These are phyloP conservation scores for Mycena rosella DNA, from an alignment of 768 basidiomycete species.

Conservation along the genomic window DNA sequence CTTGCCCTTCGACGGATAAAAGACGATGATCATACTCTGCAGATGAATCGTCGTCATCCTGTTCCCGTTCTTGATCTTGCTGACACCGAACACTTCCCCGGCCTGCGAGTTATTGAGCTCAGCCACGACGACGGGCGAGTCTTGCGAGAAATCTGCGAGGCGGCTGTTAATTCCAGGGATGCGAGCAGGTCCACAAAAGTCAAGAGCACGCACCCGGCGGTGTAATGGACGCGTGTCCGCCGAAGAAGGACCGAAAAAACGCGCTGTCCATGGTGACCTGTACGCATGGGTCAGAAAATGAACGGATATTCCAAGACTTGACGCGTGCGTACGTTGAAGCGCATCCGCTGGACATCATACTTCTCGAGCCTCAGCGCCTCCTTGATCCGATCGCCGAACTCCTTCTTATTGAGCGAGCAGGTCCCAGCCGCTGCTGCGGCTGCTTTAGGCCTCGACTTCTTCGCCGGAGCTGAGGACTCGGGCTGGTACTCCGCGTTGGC, in stretches of 20 bases:
- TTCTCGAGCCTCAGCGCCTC: slow-evolving; percentile 32
- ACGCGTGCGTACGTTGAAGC: slow-evolving; percentile 28
- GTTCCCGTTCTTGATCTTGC: slow-evolving; percentile 32
- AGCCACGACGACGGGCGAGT: too few species aligned
- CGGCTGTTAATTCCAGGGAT: too few species aligned
- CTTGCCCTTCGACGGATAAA: slow-evolving; percentile 25
- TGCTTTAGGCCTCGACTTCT: slow-evolving; percentile 24
- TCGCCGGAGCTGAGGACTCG: slow-evolving; percentile 8
- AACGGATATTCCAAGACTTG: neutral
- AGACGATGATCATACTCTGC: slow-evolving; percentile 29
- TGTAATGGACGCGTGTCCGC: slow-evolving; percentile 31
- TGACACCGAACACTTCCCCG: slow-evolving; percentile 32
- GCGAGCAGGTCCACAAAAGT: too few species aligned
- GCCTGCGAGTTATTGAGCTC: slow-evolving; percentile 29
- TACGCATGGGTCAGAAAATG: neutral
- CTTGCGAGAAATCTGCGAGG: too few species aligned
- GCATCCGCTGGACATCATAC: slow-evolving; percentile 35
- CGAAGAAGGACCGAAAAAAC: slow-evolving; percentile 34
- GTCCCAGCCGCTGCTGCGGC: neutral
- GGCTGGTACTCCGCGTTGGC: slow-evolving; percentile 18
- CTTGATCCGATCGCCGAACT: slow-evolving; percentile 33
- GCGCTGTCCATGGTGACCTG: slow-evolving; percentile 34
- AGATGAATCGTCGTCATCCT: slow-evolving; percentile 25
- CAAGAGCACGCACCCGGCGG: slow-evolving; percentile 15
- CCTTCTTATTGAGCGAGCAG: slow-evolving; percentile 35